Evolutionary conservation across 768 basidiomycete genomes (phyloP), one percentile per base, ranked within the genome.

Genomic region (Leccinum subgranulosum): DNA sequence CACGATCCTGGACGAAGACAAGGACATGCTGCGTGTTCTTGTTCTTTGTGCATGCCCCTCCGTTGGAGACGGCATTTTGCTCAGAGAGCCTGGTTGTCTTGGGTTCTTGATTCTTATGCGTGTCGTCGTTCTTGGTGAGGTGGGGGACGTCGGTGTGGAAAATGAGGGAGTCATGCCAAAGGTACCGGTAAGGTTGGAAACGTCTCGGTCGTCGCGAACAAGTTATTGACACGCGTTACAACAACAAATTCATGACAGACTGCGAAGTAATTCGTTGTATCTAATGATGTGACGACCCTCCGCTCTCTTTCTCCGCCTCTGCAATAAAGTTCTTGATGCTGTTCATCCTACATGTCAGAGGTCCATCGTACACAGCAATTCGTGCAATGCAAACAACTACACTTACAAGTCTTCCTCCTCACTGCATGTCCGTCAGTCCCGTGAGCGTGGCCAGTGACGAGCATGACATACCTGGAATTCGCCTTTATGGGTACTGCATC

Each of bases 351-450:
- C 72, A 58, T 73, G 75, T 82, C 64, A 67, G 69, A 68, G 55
- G 55, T 57, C 70, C 70, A 65, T 66, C 72, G 66, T 73, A 67
- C 68, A 64, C 64, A 64, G 64, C 55, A 36, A 58, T 53, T 27
- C 21, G 34, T 54, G 21, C 34, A 39, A 19, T 57, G 36, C 34
- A 62, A 59, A 51, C 36, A 34, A 41, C 43, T 33, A 63, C 70
- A 84, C 83, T 73, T 76, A 93, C 91, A 93, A 93, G 62, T 85
- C 79, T 69, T 90, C 91, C 71, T 94, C 92, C 72, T 93, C 90
- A 60, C 90, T 92, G 53, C 29, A 50, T 11, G 49, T 6, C 8
- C 29, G 8, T 69, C 7, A 70, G 63, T 36, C 3, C 17, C 19
- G 36, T 12, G 43, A 28, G 10, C 11, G 49, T 7, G 23, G 12